Evolutionary conservation across 1,284 basidiomycete genomes (phyloP).

Genomic region (Moesziomyces globuligerus): DNA sequence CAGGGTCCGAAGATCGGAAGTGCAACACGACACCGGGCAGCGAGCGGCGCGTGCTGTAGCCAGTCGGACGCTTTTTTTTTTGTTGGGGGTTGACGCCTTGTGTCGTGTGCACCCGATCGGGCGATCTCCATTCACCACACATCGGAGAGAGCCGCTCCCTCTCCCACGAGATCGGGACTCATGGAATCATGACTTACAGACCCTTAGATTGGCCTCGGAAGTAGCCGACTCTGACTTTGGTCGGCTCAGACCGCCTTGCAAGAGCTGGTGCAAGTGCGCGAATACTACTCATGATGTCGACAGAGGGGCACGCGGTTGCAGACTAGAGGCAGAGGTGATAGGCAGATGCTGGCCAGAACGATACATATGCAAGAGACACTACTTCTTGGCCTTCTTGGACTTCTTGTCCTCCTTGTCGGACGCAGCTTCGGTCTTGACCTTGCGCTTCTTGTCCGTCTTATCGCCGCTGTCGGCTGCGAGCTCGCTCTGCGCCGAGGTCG

Average conservation of each 20-base stretch:
- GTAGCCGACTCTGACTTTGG: no score
- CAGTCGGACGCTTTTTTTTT: not conserved
- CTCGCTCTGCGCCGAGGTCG: no score
- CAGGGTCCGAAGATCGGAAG: no score
- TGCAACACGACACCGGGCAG: no score
- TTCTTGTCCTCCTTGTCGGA: constrained; percentile 15
- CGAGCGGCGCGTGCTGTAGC: no score
- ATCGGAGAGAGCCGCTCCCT: not conserved
- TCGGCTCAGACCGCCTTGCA: no score
- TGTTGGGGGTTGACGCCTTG: not conserved
- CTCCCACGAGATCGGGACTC: not conserved
- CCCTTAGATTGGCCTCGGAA: not conserved
- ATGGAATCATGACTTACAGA: not conserved
- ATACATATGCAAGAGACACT: constrained; percentile 1
- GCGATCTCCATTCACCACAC: not conserved
- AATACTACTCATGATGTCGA: not conserved
- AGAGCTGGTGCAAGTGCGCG: no score
- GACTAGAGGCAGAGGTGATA: no score
- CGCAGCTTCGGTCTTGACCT: constrained; percentile 24
- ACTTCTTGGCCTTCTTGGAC: constrained; percentile 50
- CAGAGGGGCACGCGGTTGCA: not conserved
- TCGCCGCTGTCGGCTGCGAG: constrained; percentile 5
- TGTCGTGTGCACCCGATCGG: not conserved
- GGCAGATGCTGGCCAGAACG: not conserved
- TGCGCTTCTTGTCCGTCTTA: constrained; percentile 44